Conservation (phyloP, 768 basidiomycete genomes). For the Melanogaster broomeanus region DNA sequence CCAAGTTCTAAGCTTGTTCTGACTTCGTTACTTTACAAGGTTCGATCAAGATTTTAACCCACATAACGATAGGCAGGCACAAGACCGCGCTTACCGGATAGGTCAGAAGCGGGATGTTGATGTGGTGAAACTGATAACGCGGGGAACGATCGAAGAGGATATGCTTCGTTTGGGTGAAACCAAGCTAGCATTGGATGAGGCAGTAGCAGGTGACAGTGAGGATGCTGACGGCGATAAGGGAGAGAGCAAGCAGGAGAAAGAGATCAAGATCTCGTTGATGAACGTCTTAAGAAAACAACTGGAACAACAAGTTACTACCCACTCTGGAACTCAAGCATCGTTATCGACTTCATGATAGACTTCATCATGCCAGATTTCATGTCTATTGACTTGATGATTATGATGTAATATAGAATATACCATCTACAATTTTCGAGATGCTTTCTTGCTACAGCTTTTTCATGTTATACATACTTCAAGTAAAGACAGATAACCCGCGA, state of each 20-base stretch:
- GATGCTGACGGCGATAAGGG: slow-evolving; percentile 62
- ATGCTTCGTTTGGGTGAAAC: slow-evolving; percentile 89
- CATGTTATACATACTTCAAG: slow-evolving; percentile 14
- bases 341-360: slow-evolving; percentile 7
- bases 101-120: slow-evolving; percentile 94
- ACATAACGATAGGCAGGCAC: slow-evolving; percentile 96
- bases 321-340: slow-evolving; percentile 2
- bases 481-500: slow-evolving; percentile 54
- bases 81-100: slow-evolving; percentile 96
- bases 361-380: slow-evolving; percentile 7
- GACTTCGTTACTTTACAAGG: slow-evolving; percentile 40
- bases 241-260: slow-evolving; percentile 66
- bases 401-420: slow-evolving; percentile 22
- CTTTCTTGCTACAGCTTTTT: not conserved
- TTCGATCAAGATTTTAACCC: slow-evolving; percentile 99
- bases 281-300: slow-evolving; percentile 82
- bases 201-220: slow-evolving; percentile 76
- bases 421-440: slow-evolving; percentile 8
- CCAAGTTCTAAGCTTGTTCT: not conserved
- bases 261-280: slow-evolving; percentile 87
- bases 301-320: slow-evolving; percentile 49
- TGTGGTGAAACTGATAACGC: slow-evolving; percentile 90
- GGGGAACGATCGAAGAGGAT: slow-evolving; percentile 94
- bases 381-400: slow-evolving; percentile 11
- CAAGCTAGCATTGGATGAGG: slow-evolving; percentile 90